Evolutionary conservation across 257 asterid species (phyloP).

Genomic region (Primulina huaijiensis): DNA sequence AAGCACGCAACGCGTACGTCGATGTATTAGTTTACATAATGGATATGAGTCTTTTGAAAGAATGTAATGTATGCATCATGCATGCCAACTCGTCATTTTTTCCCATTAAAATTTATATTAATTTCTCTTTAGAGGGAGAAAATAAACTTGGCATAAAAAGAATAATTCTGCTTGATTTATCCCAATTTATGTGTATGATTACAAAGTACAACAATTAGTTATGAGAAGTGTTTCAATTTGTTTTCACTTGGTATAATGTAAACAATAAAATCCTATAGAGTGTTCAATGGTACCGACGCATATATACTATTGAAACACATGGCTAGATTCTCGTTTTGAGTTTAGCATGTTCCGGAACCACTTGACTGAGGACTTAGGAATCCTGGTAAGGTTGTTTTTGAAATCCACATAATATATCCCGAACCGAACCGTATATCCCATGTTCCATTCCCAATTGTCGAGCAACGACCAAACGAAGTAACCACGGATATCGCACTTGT

Average conservation of each 20-base stretch:
- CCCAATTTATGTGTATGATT: no score
- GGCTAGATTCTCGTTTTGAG: slow-evolving; percentile 23
- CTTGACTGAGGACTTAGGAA: slow-evolving; percentile 66
- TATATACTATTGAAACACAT: slow-evolving; percentile 6
- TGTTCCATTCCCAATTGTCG: slow-evolving; percentile 97
- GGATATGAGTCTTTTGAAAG: no score
- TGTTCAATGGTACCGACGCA: not conserved
- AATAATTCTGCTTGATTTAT: no score
- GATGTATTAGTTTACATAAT: no score
- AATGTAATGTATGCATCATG: no score
- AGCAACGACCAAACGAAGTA: slow-evolving; percentile 89
- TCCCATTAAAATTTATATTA: no score
- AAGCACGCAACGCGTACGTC: no score
- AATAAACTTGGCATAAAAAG: no score
- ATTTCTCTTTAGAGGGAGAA: no score
- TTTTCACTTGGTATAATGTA: slow-evolving; percentile 8
- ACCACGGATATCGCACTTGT: slow-evolving; percentile 60
- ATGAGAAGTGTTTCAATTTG: not conserved
- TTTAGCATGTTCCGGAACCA: slow-evolving; percentile 64
- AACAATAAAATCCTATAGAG: no score
- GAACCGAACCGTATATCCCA: slow-evolving; percentile 76
- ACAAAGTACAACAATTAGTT: no score
- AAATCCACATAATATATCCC: slow-evolving; percentile 81
- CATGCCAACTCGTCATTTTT: no score
- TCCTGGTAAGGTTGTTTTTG: slow-evolving; percentile 76